These are phyloP conservation scores for Blepharisma undulans DNA, from an alignment of 169 alveolate species.

Conservation along the genomic window DNA sequence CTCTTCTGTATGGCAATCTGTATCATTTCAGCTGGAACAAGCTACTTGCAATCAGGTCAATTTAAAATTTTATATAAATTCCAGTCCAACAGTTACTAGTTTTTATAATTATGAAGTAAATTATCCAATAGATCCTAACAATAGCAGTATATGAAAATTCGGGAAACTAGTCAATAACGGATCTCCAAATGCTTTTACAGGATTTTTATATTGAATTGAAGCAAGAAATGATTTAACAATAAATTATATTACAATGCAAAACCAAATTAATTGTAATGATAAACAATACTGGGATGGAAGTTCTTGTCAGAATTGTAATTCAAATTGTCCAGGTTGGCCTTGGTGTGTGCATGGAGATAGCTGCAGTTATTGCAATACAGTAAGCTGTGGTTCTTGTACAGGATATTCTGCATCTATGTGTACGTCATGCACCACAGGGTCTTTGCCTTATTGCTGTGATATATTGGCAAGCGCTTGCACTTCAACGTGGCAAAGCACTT, in stretches of 20 bases:
- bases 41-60: not conserved
- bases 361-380: not conserved
- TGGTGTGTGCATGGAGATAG: not conserved
- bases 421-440: not conserved
- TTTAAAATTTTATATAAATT: too few relatives aligned
- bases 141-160: too few relatives aligned
- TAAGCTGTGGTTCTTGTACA: not conserved
- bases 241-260: too few relatives aligned
- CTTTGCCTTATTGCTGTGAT: not conserved
- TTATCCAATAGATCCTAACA: not conserved
- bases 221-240: too few relatives aligned
- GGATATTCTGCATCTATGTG: not conserved
- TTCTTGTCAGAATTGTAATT: not conserved
- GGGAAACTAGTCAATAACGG: too few relatives aligned
- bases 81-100: not conserved
- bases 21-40: not conserved
- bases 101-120: not conserved
- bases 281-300: not conserved
- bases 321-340: slow-evolving; percentile 8
- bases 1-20: not conserved
- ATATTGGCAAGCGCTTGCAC: not conserved
- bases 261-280: not conserved
- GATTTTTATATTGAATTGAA: too few relatives aligned
- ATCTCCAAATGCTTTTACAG: too few relatives aligned
- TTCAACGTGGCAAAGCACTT: not conserved